Evolutionary conservation across 2,329 filamentous ascomycete species (phyloP).

Genomic region (Orbilia javanica): DNA sequence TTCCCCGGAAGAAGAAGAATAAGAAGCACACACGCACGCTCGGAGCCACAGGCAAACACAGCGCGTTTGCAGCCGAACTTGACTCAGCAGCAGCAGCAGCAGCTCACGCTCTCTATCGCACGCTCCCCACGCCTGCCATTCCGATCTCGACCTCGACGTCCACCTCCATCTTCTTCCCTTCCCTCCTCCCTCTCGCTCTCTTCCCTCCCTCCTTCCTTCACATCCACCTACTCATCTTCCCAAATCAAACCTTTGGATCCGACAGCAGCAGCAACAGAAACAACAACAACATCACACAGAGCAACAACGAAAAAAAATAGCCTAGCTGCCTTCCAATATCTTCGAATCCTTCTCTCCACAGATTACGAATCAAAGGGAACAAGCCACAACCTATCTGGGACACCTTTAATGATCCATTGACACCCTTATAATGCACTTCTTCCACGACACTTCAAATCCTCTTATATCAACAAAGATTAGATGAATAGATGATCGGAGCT

Average conservation of each 20-base stretch:
- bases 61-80: no score
- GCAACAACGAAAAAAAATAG: no score
- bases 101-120: no score
- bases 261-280: not conserved
- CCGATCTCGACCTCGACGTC: no score
- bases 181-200: not conserved
- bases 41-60: no score
- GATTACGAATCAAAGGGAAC: not conserved
- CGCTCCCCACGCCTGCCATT: not conserved
- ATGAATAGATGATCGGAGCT: conserved; percentile 37
- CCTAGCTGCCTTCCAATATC: not conserved
- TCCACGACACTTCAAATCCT: conserved; percentile 3
- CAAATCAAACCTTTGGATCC: not conserved
- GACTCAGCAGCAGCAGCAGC: no score
- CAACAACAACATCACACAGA: not conserved
- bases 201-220: not conserved
- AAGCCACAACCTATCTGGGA: not conserved
- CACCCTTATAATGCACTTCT: conserved; percentile 31
- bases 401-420: conserved; percentile 35
- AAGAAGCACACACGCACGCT: no score
- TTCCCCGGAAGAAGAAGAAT: no score
- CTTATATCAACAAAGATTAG: conserved; percentile 29
- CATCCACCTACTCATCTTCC: not conserved
- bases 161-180: not conserved
- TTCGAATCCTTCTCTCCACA: not conserved